A percentile compares a stretch with the other conserved stretches of the same genome.
These are phyloP conservation scores for Quercus tomentella DNA, from an alignment of 331 rosid species.

Conservation along the genomic window DNA sequence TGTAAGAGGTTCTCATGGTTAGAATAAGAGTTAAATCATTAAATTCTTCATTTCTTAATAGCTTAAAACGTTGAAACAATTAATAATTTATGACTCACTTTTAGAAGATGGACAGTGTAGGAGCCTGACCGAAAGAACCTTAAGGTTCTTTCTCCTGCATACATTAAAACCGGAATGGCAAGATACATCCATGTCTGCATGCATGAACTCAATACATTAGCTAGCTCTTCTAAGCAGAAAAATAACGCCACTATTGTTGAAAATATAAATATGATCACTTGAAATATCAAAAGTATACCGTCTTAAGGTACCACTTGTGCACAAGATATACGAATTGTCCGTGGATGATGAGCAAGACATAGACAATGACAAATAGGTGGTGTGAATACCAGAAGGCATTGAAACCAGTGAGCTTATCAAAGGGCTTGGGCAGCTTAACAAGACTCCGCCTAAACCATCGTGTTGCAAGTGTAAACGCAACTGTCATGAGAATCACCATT, in stretches of 20 bases:
- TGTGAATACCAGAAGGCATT: slow-evolving; percentile 99
- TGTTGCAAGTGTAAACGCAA: slow-evolving; percentile 93
- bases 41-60: no score
- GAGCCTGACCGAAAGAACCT: slow-evolving; percentile 92
- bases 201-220: slow-evolving; percentile 22
- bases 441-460: slow-evolving; percentile 85
- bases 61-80: no score
- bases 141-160: slow-evolving; percentile 89
- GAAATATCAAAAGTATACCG: slow-evolving; percentile 47
- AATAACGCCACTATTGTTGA: not conserved
- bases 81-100: slow-evolving; percentile 44
- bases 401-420: slow-evolving; percentile 86
- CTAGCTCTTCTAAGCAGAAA: not conserved
- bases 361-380: slow-evolving; percentile 90
- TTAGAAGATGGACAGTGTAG: slow-evolving; percentile 68
- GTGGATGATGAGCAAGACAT: slow-evolving; percentile 74
- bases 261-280: not conserved
- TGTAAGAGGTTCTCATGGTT: not conserved
- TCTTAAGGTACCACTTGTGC: slow-evolving; percentile 63
- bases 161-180: slow-evolving; percentile 76
- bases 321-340: slow-evolving; percentile 71
- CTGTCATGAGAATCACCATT: slow-evolving; percentile 72
- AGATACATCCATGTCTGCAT: slow-evolving; percentile 97
- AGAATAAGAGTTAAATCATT: not conserved
- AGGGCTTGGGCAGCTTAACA: slow-evolving; percentile 87